Conservation (phyloP, 371 early-diverging fungal genomes). For the Smittium mucronatum region DNA sequence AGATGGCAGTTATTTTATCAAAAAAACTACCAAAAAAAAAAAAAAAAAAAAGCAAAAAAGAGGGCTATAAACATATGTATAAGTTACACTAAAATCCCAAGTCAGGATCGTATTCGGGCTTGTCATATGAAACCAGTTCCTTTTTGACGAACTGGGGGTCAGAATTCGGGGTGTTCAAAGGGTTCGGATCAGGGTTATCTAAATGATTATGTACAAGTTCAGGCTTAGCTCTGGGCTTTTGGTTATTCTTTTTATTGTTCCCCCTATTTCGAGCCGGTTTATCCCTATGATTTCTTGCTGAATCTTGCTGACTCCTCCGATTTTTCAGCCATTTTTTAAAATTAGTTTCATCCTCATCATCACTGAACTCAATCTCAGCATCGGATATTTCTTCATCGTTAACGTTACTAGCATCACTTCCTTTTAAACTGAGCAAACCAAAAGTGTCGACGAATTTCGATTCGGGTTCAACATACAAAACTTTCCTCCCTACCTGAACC, state of each 20-base stretch:
- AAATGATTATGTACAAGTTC: neutral
- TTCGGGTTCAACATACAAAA: conserved; percentile 49
- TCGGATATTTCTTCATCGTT: conserved; percentile 83
- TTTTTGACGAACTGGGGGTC: neutral
- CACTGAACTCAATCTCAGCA: conserved; percentile 51
- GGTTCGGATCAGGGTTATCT: neutral
- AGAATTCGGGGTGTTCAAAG: neutral
- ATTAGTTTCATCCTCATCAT: conserved; percentile 46
- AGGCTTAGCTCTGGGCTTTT: neutral
- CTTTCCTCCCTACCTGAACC: conserved; percentile 36
- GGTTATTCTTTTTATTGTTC: neutral
- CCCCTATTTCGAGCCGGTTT: neutral
- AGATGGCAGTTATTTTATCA: too few relatives aligned
- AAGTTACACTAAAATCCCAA: neutral
- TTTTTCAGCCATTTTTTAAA: conserved; percentile 19
- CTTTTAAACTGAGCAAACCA: conserved; percentile 50
- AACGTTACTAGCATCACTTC: conserved; percentile 82
- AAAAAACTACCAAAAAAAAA: too few relatives aligned
- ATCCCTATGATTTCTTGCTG: neutral
- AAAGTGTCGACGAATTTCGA: conserved; percentile 54
- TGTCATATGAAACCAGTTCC: neutral
- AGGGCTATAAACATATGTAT: too few relatives aligned
- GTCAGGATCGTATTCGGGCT: neutral
- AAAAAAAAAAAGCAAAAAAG: too few relatives aligned
- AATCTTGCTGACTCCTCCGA: neutral